Percentiles rank a stretch among this genome's conserved stretches.
phyloP scores from a whole-genome alignment of 192 early-diverging fungal genomes.

The Coemansia sp. region DNA sequence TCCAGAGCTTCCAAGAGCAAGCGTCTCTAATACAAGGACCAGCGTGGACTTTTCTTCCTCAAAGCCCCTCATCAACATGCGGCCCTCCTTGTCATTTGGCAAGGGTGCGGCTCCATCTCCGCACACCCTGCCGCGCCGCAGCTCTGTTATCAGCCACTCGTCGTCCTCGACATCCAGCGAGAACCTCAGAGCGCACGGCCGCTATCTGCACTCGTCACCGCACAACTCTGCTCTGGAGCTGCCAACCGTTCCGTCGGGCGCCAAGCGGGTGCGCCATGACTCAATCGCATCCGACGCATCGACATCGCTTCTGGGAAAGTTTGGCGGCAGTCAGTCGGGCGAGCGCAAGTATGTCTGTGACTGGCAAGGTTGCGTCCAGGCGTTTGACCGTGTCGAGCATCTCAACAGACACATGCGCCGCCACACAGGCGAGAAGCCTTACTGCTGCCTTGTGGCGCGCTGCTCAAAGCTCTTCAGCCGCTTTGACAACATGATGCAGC shows the following conservation, averaged over 20 bases:
- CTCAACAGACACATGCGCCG: conserved; percentile 72
- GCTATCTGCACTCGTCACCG: background rate
- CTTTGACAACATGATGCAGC: conserved; percentile 84
- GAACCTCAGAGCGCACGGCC: conserved; percentile 2
- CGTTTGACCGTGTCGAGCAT: conserved; percentile 79
- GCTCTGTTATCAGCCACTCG: conserved; percentile 14
- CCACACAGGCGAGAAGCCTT: conserved; percentile 67
- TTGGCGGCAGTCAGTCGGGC: conserved; percentile 7
- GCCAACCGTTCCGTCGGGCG: background rate
- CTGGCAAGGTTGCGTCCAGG: conserved; percentile 51
- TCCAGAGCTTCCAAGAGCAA: conserved; percentile 1
- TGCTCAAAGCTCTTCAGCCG: conserved; percentile 70
- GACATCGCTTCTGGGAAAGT: conserved; percentile 8
- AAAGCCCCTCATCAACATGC: background rate
- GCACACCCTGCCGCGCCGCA: conserved; percentile 11
- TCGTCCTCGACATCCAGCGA: conserved; percentile 8
- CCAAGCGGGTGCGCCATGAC: conserved; percentile 13
- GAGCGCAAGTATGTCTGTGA: conserved; percentile 53
- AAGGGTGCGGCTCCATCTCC: background rate
- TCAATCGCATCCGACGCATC: conserved; percentile 35
- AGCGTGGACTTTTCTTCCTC: background rate
- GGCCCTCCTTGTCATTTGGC: background rate
- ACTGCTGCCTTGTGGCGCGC: conserved; percentile 65
- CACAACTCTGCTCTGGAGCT: background rate
- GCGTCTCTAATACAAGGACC: background rate